Percentiles rank a stretch among this genome's conserved stretches.
These are phyloP conservation scores for Xerophyta viscosa DNA, from an alignment of 106 monocot genomes.

Conservation along the genomic window DNA sequence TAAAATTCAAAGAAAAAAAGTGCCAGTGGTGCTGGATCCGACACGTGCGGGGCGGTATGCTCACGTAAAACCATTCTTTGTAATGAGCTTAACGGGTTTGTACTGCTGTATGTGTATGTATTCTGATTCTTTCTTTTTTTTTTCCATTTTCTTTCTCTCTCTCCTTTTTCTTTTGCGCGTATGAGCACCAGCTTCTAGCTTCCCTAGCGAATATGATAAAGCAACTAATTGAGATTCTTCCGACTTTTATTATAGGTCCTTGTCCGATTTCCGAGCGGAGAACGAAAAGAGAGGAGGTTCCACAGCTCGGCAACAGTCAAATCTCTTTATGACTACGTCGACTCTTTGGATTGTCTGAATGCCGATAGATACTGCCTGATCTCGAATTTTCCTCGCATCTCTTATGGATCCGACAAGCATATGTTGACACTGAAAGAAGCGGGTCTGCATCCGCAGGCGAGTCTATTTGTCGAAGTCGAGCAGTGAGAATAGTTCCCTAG, in stretches of 20 bases:
- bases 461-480: conserved; percentile 27
- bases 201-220: too few relatives aligned
- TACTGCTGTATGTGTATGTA: too few relatives aligned
- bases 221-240: too few relatives aligned
- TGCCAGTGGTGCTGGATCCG: too few relatives aligned
- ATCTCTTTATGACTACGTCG: conserved; percentile 69
- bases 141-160: too few relatives aligned
- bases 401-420: conserved; percentile 63
- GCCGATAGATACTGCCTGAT: conserved; percentile 63
- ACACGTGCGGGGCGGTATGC: too few relatives aligned
- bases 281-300: conserved; percentile 80
- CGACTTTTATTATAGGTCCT: conserved; percentile 47
- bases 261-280: conserved; percentile 69
- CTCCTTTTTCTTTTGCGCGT: too few relatives aligned
- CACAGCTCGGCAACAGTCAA: conserved; percentile 38
- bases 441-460: conserved; percentile 40
- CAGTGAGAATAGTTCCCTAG: conserved; percentile 7
- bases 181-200: too few relatives aligned
- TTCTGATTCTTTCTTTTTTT: too few relatives aligned
- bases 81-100: too few relatives aligned
- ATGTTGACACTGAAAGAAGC: conserved; percentile 49
- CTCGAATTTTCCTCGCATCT: conserved; percentile 62
- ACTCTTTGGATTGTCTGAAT: conserved; percentile 65
- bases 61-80: too few relatives aligned
- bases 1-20: too few relatives aligned